These are phyloP conservation scores for Paraphoma sp. DNA, from an alignment of 2,329 filamentous ascomycete genomes.

Conservation along the genomic window DNA sequence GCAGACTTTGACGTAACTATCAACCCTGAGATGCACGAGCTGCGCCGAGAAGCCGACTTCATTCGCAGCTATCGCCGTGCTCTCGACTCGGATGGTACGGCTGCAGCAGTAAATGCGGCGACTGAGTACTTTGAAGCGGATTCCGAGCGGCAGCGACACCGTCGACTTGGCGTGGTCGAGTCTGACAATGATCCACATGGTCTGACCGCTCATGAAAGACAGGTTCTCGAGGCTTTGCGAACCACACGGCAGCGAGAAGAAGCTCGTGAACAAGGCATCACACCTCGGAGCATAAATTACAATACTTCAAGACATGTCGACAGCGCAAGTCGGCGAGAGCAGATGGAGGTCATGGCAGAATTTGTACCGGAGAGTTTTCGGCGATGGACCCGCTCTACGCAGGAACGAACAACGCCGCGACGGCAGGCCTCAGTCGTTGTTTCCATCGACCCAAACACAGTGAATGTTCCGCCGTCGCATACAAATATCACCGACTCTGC, in stretches of 20 bases:
- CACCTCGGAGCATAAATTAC: conserved; percentile 54
- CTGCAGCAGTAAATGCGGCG: conserved; percentile 48
- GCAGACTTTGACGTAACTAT: conserved; percentile 56
- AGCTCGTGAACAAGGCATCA: conserved; percentile 44
- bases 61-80: conserved; percentile 52
- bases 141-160: conserved; percentile 36
- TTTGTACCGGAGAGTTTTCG: conserved; percentile 34
- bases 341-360: conserved; percentile 26
- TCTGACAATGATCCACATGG: conserved; percentile 55
- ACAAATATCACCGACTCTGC: conserved; percentile 38
- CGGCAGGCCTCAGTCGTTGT: conserved; percentile 51
- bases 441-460: conserved; percentile 37
- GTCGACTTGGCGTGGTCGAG: conserved; percentile 46
- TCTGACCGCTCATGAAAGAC: conserved; percentile 53
- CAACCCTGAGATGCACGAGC: conserved; percentile 53
- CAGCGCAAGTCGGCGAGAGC: conserved; percentile 27
- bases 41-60: conserved; percentile 54
- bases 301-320: conserved; percentile 34
- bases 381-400: conserved; percentile 18
- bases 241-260: conserved; percentile 53
- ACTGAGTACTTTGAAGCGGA: conserved; percentile 54
- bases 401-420: conserved; percentile 39
- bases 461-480: conserved; percentile 25
- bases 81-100: conserved; percentile 45
- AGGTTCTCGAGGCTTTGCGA: conserved; percentile 54